These are phyloP conservation scores for Sporothrix curviconia DNA, from an alignment of 2,329 filamentous ascomycete species.

Conservation along the genomic window DNA sequence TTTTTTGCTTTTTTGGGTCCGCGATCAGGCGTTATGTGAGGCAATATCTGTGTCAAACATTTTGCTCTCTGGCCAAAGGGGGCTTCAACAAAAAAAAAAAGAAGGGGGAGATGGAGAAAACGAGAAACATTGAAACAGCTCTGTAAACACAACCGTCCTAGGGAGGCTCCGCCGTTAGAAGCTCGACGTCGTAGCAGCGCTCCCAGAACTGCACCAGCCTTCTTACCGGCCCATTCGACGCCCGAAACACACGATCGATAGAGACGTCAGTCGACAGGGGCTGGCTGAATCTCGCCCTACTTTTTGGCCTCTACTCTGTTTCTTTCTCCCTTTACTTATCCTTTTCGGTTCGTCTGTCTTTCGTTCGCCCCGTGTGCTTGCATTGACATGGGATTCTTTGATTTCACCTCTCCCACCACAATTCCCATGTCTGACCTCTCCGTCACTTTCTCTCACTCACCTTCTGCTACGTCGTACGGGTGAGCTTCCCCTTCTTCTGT, in stretches of 20 bases:
- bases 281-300: too few species aligned
- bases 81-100: background rate
- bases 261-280: slow-evolving; percentile 12
- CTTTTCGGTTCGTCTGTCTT: background rate
- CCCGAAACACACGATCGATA: slow-evolving; percentile 18
- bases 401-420: background rate
- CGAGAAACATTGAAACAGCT: slow-evolving; percentile 9
- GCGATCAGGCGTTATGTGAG: slow-evolving; percentile 16
- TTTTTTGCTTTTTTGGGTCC: background rate
- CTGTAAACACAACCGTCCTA: too few species aligned
- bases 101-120: background rate
- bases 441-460: background rate
- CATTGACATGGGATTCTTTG: background rate
- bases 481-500: background rate
- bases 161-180: too few species aligned
- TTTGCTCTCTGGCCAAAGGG: slow-evolving; percentile 2
- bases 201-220: background rate
- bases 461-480: background rate
- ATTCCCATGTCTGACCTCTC: slow-evolving; percentile 2
- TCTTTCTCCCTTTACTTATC: background rate
- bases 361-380: background rate
- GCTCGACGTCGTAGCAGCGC: too few species aligned
- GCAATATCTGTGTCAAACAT: slow-evolving; percentile 17
- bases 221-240: slow-evolving; percentile 14
- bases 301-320: too few species aligned